Conservation (phyloP, 805 yeast genomes). For the Saturnispora zaruensis region DNA sequence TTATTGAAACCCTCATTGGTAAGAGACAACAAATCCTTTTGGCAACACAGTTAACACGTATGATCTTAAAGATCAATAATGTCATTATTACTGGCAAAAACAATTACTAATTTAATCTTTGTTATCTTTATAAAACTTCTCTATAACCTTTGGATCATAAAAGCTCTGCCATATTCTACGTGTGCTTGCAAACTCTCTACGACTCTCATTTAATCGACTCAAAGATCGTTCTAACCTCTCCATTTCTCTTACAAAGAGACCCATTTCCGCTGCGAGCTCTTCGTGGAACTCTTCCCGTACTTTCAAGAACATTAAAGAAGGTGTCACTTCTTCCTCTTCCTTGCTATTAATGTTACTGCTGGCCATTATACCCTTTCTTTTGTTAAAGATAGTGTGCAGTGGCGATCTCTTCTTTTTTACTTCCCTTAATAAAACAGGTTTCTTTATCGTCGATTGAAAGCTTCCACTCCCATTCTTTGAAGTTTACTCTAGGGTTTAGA, state of each 20-base stretch:
- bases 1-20: conserved; percentile 94
- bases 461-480: neutral
- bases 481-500: neutral
- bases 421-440: neutral
- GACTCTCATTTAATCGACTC: conserved; percentile 7
- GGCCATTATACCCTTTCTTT: neutral
- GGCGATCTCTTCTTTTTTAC: neutral
- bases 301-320: conserved; percentile 8
- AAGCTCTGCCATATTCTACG: conserved; percentile 19
- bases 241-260: conserved; percentile 12
- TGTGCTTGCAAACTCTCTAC: conserved; percentile 9
- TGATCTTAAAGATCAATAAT: conserved; percentile 94
- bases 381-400: neutral
- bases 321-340: neutral
- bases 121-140: conserved; percentile 10
- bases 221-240: conserved; percentile 8
- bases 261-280: conserved; percentile 5
- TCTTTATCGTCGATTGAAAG: neutral
- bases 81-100: conserved; percentile 61
- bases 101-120: conserved; percentile 20
- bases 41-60: conserved; percentile 96
- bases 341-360: neutral
- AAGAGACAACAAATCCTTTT: conserved; percentile 91
- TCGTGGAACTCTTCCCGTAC: conserved; percentile 8
- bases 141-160: conserved; percentile 17